Evolutionary conservation across 768 basidiomycete genomes (phyloP), one percentile per base, ranked within the genome.

Genomic region (Hemileccinum impolitum): DNA sequence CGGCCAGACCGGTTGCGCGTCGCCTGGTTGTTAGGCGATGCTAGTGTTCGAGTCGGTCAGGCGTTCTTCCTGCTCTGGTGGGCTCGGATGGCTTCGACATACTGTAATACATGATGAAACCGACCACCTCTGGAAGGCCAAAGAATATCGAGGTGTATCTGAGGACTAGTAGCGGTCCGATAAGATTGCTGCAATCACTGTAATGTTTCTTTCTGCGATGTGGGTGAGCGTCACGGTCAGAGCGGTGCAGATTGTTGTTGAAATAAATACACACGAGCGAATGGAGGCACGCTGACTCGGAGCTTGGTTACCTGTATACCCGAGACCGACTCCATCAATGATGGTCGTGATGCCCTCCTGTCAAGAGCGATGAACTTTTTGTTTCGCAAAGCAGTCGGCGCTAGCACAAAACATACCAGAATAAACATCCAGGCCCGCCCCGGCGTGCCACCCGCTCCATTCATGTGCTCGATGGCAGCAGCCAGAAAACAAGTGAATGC

Each of bases 351-450:
- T 65, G 1, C 87, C 87, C 65, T 87, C 79, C 65, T 72, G 35
- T 28, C 23, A 8, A 34, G 26, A 23, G 4, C 12, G 6, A 39
- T 56, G 15, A 54, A 41, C 26, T 8, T 26, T 19, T n/a, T n/a
- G 38, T 14, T 30, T 35, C 7, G n/a, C 1, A 25, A 36, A 13
- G 2, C 1, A 15, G 26, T 31, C 2, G 8, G 12, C 13, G 41
- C 6, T 4, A 28, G 36, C 8, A 40, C 15, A 2, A 55, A n/a
- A n/a, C 63, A 2, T 61, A 79, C 77, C 21, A 79, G n/a, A n/a
- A n/a, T n/a, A n/a, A n/a, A n/a, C n/a, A n/a, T n/a, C n/a, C n/a
- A 84, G 28, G 76, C 70, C 84, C 83, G 85, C 1, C 80, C 84
- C 4, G 75, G 70, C 45, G 65, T 72, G 6, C 79, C 77, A 2